phyloP scores from a whole-genome alignment of 2,329 filamentous ascomycete species.

The Trichoderma gracile region DNA sequence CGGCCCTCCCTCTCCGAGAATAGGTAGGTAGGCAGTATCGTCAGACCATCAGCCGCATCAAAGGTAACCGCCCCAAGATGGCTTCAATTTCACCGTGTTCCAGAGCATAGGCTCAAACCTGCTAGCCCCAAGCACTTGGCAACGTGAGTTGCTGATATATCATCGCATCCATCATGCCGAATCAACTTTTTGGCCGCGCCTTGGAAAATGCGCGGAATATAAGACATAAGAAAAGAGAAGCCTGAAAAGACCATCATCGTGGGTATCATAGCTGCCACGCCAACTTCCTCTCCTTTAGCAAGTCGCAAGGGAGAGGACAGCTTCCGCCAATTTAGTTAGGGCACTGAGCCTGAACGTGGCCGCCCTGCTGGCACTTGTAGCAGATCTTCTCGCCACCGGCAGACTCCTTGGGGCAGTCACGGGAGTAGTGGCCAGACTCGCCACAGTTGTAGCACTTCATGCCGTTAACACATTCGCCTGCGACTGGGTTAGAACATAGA shows the following conservation, averaged over 20 bases:
- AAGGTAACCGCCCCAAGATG: conserved; percentile 34
- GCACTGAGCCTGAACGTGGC: conserved; percentile 93
- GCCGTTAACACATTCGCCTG: conserved; percentile 91
- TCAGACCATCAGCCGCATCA: conserved; percentile 24
- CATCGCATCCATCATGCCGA: conserved; percentile 37
- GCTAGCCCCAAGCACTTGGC: conserved; percentile 33
- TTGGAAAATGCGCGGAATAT: conserved; percentile 29
- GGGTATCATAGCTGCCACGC: conserved; percentile 48
- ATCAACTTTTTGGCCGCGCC: conserved; percentile 34
- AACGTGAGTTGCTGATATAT: conserved; percentile 37
- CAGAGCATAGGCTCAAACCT: conserved; percentile 33
- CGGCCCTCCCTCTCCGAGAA: conserved; percentile 27
- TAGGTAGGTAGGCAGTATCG: background rate
- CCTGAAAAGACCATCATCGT: conserved; percentile 39
- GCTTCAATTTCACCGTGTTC: conserved; percentile 38
- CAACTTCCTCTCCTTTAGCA: conserved; percentile 36
- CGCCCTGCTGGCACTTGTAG: conserved; percentile 87
- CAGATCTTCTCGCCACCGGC: conserved; percentile 88
- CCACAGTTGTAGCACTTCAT: conserved; percentile 99
- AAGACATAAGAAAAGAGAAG: conserved; percentile 32
- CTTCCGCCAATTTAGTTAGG: conserved; percentile 59
- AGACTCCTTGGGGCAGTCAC: conserved; percentile 93
- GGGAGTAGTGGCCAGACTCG: conserved; percentile 91
- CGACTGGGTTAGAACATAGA: conserved; percentile 30
- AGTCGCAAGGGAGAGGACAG: conserved; percentile 31